phyloP scores from a whole-genome alignment of 805 yeast species.

The Starmerella stigmatis region DNA sequence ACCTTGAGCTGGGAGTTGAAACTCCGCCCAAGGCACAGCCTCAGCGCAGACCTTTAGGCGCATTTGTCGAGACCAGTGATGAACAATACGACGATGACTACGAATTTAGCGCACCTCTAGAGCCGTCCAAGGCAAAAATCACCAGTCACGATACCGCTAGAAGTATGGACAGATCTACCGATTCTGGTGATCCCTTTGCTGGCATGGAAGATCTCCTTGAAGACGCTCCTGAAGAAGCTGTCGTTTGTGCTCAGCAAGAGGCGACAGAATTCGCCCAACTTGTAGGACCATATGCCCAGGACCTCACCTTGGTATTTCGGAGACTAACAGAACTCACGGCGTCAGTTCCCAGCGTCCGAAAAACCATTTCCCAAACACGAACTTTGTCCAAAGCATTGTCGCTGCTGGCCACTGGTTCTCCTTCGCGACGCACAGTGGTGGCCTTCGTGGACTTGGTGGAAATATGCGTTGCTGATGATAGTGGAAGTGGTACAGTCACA shows the following conservation, averaged over 20 bases:
- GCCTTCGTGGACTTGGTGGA: constrained; percentile 20
- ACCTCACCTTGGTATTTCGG: constrained; percentile 12
- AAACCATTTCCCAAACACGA: constrained; percentile 14
- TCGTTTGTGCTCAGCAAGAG: constrained; percentile 22
- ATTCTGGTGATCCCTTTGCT: constrained; percentile 32
- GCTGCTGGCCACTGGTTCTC: not conserved
- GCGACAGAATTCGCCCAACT: constrained; percentile 16
- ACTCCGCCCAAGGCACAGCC: not conserved
- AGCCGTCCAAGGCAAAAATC: not conserved
- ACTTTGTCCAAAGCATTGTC: constrained; percentile 13
- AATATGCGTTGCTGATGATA: constrained; percentile 13
- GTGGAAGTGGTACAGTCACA: constrained; percentile 12
- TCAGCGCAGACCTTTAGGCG: constrained; percentile 35
- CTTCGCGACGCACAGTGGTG: not conserved
- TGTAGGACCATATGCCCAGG: constrained; percentile 5
- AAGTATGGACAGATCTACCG: not conserved
- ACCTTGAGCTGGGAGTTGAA: not conserved
- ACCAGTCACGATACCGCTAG: not conserved
- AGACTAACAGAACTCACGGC: constrained; percentile 22
- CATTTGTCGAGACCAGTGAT: constrained; percentile 35
- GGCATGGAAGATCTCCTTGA: constrained; percentile 36
- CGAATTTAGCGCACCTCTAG: constrained; percentile 28
- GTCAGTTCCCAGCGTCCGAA: constrained; percentile 20
- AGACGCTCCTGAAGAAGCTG: constrained; percentile 24
- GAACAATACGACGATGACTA: constrained; percentile 19